Percentiles rank a stretch among this genome's conserved stretches.
Conservation (phyloP, 352 stramenopile species). For the Achlya hypogyna region DNA sequence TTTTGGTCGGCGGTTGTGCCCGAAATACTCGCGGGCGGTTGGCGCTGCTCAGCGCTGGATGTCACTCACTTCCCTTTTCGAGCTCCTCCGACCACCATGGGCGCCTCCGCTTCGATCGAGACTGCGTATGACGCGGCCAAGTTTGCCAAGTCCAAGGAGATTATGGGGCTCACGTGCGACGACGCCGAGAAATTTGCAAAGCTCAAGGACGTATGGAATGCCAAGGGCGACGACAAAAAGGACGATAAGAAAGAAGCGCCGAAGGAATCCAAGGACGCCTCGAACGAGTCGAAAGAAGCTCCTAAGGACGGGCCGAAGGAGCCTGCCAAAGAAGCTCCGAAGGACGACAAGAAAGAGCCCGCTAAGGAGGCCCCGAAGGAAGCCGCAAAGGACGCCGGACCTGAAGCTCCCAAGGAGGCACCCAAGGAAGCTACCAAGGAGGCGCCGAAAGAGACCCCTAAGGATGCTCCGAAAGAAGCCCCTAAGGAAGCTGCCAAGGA, state of each 20-base stretch:
- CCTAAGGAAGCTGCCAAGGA: neutral
- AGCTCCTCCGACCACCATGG: constrained; percentile 27
- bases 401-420: neutral
- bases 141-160: constrained; percentile 54
- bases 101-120: constrained; percentile 43
- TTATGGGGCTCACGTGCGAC: constrained; percentile 51
- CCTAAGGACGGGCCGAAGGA: neutral
- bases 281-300: constrained; percentile 12
- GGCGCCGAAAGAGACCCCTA: neutral
- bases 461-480: neutral
- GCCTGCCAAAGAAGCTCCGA: neutral
- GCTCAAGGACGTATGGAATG: constrained; percentile 50
- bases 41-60: neutral
- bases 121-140: constrained; percentile 48
- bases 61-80: neutral
- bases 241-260: neutral
- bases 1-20: too few relatives aligned
- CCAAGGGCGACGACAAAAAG: neutral
- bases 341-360: neutral
- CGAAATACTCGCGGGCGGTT: neutral
- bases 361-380: neutral
- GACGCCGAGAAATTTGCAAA: constrained; percentile 64
- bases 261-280: neutral
- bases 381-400: neutral
- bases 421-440: constrained; percentile 9